Percentiles rank a stretch among this genome's conserved stretches.
These are phyloP conservation scores for Pyricularia sp. DNA, from an alignment of 2,329 filamentous ascomycete genomes.

Conservation along the genomic window DNA sequence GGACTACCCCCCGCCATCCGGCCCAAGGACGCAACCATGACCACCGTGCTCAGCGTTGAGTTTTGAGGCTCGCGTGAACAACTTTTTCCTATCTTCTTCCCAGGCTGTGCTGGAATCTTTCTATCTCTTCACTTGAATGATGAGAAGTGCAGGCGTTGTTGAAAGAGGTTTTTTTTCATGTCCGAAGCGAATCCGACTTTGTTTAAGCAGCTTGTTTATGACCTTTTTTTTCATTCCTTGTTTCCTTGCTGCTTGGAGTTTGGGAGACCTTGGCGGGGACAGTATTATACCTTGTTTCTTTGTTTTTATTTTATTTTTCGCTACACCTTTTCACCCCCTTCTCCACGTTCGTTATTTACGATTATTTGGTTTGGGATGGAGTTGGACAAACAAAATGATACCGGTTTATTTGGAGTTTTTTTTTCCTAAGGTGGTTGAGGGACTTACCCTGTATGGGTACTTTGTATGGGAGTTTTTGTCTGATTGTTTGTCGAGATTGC, in stretches of 20 bases:
- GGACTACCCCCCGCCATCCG: not conserved
- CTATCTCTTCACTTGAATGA: not conserved
- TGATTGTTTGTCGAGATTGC: not conserved
- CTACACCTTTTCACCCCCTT: not conserved
- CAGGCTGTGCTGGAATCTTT: not conserved
- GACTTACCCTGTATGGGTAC: not conserved
- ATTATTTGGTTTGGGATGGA: not conserved
- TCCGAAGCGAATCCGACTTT: not conserved
- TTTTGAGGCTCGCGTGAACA: not conserved
- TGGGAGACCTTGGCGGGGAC: not conserved
- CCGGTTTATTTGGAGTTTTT: not conserved
- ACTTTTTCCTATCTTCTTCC: constrained; percentile 2
- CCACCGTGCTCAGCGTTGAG: not conserved
- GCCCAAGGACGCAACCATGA: not conserved
- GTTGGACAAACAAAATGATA: not conserved
- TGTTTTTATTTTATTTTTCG: not conserved
- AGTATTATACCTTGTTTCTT: not conserved
- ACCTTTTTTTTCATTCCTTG: too few relatives aligned
- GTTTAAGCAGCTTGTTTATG: too few relatives aligned
- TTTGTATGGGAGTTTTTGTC: not conserved
- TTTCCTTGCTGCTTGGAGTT: not conserved
- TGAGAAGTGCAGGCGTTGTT: not conserved
- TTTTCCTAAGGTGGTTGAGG: not conserved
- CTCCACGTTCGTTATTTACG: not conserved
- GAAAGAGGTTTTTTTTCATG: not conserved